Evolutionary conservation across 1,284 basidiomycete genomes (phyloP), one percentile per base, ranked within the genome.

Genomic region (Malassezia globosa): DNA sequence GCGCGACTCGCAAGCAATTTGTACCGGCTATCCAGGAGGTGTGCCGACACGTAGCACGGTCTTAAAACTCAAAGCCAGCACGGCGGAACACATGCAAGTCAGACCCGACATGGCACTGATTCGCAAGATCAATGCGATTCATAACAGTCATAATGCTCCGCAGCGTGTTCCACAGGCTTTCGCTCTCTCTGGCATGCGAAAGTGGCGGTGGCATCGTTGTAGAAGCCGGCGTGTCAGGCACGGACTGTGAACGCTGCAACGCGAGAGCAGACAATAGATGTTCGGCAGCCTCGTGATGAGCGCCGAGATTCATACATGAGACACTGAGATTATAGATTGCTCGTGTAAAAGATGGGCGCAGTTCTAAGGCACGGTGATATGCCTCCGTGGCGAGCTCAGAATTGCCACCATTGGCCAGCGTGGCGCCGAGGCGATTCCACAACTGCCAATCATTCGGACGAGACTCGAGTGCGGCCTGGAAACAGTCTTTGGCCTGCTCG

Each of bases 241-340:
- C 22, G 63, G 49, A 68, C 69, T 56, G 65, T 25, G 72, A 66
- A 45, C 75, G 73, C 82, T 80, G 92, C 61, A 95, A 76, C 1
- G 81, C 80, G n/a, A 99, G 75, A 0, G 88, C 94, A 50, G 86
- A 84, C 46, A 99, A 77, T 72, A 97, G 84, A 73, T 99, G 94
- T 64, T 99, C 94, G 2, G 87, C 87, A 0, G 94, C 92, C 75
- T 99, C 92, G 64, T 87, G 84, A 72, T 88, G 81, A 6, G 90
- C 88, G 16, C 89, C 89, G 41, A 97, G 89, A 69, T 97, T 97
- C 55, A 97, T 73, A 69, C 90, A 96, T 18, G 89, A 88, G 21
- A 96, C 90, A 29, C 88, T 89, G 27, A 97, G 84, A 67, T 97
- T 99, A 72, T 94, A 96, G 29, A 96, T 89, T 5, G 92, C 94